Percentiles rank a stretch among this genome's conserved stretches.
These are phyloP conservation scores for Rickenella mellea DNA, from an alignment of 768 basidiomycete genomes.

Conservation along the genomic window DNA sequence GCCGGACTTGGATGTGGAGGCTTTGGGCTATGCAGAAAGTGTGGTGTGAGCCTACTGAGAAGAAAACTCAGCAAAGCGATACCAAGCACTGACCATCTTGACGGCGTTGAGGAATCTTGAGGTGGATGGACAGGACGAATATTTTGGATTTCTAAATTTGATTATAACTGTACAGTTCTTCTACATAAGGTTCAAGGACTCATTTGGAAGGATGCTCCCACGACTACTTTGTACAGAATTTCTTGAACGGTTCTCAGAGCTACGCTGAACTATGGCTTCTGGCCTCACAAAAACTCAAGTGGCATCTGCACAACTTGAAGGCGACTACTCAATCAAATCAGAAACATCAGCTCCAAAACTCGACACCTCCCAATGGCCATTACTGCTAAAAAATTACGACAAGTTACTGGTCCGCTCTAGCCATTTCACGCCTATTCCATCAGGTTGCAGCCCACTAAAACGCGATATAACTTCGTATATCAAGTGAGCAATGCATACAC, in stretches of 20 bases:
- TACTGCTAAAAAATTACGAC: slow-evolving; percentile 98
- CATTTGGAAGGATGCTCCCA: neutral
- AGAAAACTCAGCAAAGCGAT: slow-evolving; percentile 82
- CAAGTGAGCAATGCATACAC: slow-evolving; percentile 43
- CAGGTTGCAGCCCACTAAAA: slow-evolving; percentile 89
- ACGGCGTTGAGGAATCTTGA: slow-evolving; percentile 10
- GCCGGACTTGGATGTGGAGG: slow-evolving; percentile 39
- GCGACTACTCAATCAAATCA: slow-evolving; percentile 77
- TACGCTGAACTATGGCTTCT: no score
- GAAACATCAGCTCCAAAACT: slow-evolving; percentile 65
- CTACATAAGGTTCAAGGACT: neutral
- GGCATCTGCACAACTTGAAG: slow-evolving; percentile 61
- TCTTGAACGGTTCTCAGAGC: no score
- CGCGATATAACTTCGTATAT: slow-evolving; percentile 88
- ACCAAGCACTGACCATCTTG: slow-evolving; percentile 69
- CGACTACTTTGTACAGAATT: no score
- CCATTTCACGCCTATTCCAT: slow-evolving; percentile 96
- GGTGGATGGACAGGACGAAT: slow-evolving; percentile 10
- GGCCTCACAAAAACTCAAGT: slow-evolving; percentile 55
- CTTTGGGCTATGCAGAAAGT: slow-evolving; percentile 44
- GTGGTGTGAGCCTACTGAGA: slow-evolving; percentile 82
- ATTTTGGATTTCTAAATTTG: no score
- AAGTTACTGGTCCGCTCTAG: slow-evolving; percentile 89
- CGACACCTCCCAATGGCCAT: slow-evolving; percentile 96
- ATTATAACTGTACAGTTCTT: no score